Conservation (phyloP, 129 eudicot species). For the Tagetes patula region DNA sequence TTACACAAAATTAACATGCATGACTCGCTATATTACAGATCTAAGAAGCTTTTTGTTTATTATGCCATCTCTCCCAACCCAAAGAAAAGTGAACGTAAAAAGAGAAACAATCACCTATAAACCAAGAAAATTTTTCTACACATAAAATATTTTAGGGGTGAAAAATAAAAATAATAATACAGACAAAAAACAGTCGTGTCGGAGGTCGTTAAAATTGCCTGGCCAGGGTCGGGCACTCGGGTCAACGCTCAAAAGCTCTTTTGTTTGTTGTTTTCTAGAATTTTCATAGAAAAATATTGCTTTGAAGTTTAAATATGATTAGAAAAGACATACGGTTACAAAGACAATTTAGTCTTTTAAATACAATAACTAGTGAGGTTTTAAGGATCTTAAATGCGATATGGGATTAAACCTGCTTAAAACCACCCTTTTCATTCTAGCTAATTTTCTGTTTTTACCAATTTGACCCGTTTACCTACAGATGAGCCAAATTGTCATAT, state of each 20-base stretch:
- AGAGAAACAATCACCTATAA: neutral
- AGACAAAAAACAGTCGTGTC: neutral
- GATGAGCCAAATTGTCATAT: neutral
- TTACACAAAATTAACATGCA: constrained; percentile 6
- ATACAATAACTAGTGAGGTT: neutral
- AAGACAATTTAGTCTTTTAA: neutral
- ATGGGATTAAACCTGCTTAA: neutral
- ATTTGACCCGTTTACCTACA: neutral
- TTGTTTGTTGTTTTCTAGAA: neutral
- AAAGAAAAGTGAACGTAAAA: neutral
- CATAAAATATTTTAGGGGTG: neutral
- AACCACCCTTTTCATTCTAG: neutral
- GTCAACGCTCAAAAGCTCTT: neutral
- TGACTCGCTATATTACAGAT: neutral
- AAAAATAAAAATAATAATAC: neutral
- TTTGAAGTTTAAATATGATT: neutral
- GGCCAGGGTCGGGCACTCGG: neutral
- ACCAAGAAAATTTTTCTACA: neutral
- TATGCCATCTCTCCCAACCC: neutral
- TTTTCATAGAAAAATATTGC: neutral
- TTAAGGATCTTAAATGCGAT: neutral
- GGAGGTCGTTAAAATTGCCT: neutral
- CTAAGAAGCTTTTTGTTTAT: neutral
- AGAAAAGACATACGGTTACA: neutral
- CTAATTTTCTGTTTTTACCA: neutral